Evolutionary conservation across 306 rosid genomes (phyloP).

Genomic region (Lathyrus aphaca): DNA sequence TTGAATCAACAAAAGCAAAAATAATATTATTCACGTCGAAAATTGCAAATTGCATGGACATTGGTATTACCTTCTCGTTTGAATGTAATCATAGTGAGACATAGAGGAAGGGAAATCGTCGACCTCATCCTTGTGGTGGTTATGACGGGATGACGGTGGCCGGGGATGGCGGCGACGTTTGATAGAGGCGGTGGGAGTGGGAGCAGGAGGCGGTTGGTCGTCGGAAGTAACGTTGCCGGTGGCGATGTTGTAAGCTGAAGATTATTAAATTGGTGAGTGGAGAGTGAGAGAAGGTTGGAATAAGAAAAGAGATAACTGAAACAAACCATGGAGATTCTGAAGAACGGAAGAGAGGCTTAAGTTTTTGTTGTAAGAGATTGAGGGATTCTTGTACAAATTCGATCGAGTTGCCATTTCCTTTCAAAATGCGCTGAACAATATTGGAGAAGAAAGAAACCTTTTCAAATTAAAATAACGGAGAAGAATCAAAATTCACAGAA

Average conservation of each 20-base stretch:
- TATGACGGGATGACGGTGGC: slow-evolving; percentile 24
- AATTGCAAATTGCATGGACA: not conserved
- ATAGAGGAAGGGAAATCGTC: slow-evolving; percentile 55
- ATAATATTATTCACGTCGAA: not conserved
- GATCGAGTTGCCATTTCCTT: slow-evolving; percentile 60
- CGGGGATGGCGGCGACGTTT: slow-evolving; percentile 53
- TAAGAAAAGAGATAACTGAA: not conserved
- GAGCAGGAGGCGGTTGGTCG: slow-evolving; percentile 31
- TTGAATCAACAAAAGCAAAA: slow-evolving; percentile 15
- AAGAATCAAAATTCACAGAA: not conserved
- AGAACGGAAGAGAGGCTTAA: slow-evolving; percentile 73
- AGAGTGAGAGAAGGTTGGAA: slow-evolving; percentile 15
- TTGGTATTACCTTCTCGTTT: slow-evolving; percentile 58
- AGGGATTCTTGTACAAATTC: slow-evolving; percentile 79
- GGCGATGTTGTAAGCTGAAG: slow-evolving; percentile 71
- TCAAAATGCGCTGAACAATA: not conserved
- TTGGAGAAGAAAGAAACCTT: not conserved
- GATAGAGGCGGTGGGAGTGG: slow-evolving; percentile 28
- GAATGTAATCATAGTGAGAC: slow-evolving; percentile 75
- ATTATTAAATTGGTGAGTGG: slow-evolving; percentile 19
- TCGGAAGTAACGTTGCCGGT: slow-evolving; percentile 58
- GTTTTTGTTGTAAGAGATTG: slow-evolving; percentile 72
- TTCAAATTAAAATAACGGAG: not conserved
- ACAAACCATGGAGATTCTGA: slow-evolving; percentile 60
- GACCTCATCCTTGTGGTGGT: slow-evolving; percentile 10